Evolutionary conservation across 2,329 filamentous ascomycete genomes (phyloP).

Genomic region (Rhynchosporium agropyri): DNA sequence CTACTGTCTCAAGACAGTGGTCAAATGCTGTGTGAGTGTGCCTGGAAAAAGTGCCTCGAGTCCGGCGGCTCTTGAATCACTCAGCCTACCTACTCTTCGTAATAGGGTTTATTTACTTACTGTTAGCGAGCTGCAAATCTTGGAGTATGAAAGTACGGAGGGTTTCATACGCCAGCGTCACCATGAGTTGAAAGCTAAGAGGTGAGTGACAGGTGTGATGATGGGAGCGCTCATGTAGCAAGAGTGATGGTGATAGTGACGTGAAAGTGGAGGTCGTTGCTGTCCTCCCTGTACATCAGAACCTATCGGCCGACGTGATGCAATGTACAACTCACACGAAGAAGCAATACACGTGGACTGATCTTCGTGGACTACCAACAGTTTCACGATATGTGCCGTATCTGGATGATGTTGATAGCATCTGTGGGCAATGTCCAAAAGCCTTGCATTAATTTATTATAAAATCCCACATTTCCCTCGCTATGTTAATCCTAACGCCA

Average conservation of each 20-base stretch:
- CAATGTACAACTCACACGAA: no score
- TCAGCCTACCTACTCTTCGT: not conserved
- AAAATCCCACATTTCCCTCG: not conserved
- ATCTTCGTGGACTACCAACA: not conserved
- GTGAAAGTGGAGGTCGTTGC: no score
- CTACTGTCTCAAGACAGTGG: not conserved
- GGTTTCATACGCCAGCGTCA: no score
- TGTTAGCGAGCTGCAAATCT: no score
- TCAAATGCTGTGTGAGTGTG: conserved; percentile 8
- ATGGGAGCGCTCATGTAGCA: no score
- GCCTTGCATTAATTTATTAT: conserved; percentile 5
- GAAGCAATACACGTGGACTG: not conserved
- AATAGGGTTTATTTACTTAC: no score
- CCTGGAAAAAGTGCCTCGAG: not conserved
- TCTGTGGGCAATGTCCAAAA: not conserved
- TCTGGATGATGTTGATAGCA: not conserved
- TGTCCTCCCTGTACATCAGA: no score
- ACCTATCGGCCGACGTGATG: no score
- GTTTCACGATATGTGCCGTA: not conserved
- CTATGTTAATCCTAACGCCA: not conserved
- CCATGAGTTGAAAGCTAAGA: no score
- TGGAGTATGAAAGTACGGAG: no score
- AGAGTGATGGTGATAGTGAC: no score
- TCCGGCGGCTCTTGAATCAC: not conserved
- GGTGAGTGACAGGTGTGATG: no score